A percentile compares a stretch with the other conserved stretches of the same genome.
Evolutionary conservation across 805 yeast species (phyloP).

Genomic region (Priceomyces medius): DNA sequence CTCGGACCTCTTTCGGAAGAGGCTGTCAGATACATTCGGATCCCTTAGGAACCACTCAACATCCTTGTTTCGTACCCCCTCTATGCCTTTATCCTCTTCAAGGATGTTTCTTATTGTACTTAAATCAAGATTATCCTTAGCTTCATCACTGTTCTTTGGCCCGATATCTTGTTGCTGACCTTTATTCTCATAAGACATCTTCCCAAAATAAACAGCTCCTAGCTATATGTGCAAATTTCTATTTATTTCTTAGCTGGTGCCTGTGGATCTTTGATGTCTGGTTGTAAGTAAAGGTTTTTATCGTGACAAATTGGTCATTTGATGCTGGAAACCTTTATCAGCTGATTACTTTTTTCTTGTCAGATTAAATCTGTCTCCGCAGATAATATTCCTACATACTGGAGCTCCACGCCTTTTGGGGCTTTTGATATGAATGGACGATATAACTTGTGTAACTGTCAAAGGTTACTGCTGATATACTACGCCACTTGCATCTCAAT

Average conservation of each 20-base stretch:
- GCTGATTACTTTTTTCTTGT: no score
- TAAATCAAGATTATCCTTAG: slow-evolving; percentile 14
- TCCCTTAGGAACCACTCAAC: slow-evolving; percentile 55
- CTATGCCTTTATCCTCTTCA: slow-evolving; percentile 19
- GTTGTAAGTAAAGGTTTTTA: background rate
- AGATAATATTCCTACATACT: no score
- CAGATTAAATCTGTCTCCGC: no score
- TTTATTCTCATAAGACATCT: background rate
- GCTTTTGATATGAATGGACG: no score
- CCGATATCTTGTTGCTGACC: background rate
- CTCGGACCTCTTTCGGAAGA: background rate
- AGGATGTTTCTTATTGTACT: slow-evolving; percentile 21
- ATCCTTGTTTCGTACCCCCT: slow-evolving; percentile 42
- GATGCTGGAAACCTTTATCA: background rate
- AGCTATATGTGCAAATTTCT: no score
- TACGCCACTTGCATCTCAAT: no score
- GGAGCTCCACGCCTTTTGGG: no score
- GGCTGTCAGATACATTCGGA: slow-evolving; percentile 15
- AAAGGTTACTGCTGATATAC: no score
- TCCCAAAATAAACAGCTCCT: no score
- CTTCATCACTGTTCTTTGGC: background rate
- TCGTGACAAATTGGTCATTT: background rate
- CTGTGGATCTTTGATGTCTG: no score
- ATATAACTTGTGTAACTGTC: no score
- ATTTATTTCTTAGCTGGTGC: no score